Evolutionary conservation across 169 alveolate species (phyloP).

Genomic region (Neospora caninum): DNA sequence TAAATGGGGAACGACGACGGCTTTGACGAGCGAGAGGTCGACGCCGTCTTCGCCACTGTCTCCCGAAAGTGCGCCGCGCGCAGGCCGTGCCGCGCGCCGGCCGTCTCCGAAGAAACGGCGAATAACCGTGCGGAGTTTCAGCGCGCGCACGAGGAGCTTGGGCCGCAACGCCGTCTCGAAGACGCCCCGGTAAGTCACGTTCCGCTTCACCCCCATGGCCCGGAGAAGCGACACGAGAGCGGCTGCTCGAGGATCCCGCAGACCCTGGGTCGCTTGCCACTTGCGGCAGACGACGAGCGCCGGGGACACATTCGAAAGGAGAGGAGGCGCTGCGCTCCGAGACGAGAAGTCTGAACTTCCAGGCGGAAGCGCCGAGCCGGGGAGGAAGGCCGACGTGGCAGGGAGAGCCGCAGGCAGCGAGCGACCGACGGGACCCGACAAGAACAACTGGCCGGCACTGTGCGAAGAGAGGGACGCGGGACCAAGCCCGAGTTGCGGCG

Average conservation of each 20-base stretch:
- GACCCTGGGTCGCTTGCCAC: slow-evolving; percentile 57
- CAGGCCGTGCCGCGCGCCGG: background rate
- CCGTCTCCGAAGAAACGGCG: background rate
- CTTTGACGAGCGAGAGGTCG: background rate
- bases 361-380: background rate
- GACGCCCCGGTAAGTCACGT: slow-evolving; percentile 33
- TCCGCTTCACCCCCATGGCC: slow-evolving; percentile 39
- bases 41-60: background rate
- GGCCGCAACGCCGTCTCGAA: slow-evolving; percentile 27
- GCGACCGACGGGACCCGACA: background rate
- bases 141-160: slow-evolving; percentile 21
- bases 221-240: slow-evolving; percentile 56
- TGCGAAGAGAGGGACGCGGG: background rate
- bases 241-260: slow-evolving; percentile 42
- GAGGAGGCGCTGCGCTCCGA: background rate
- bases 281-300: slow-evolving; percentile 43
- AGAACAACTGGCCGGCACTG: background rate
- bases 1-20: background rate
- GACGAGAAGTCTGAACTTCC: background rate
- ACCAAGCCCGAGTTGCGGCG: no score
- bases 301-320: slow-evolving; percentile 40
- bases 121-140: background rate
- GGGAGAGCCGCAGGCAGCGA: background rate
- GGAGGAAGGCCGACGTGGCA: background rate
- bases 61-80: background rate